Percentiles rank a stretch among this genome's conserved stretches.
Conservation (phyloP, 169 alveolate species). For the Eimeria brunetti region DNA sequence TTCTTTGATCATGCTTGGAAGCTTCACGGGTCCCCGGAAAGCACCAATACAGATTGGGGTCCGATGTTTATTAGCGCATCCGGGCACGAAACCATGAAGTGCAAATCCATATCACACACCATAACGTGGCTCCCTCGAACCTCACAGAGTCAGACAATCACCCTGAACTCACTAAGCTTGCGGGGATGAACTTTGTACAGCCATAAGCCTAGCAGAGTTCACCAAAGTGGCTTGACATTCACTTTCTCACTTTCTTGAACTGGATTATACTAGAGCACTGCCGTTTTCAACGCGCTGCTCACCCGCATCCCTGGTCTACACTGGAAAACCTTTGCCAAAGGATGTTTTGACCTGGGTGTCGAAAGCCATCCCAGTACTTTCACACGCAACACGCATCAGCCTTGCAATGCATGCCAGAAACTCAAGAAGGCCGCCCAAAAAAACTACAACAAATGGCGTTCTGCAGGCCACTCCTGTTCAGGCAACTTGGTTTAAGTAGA, state of each 20-base stretch:
- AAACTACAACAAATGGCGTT: neutral
- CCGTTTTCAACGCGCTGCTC: neutral
- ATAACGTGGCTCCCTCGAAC: neutral
- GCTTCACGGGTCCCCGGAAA: neutral
- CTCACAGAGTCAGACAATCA: neutral
- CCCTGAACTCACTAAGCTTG: neutral
- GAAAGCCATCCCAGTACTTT: neutral
- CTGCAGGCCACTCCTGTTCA: neutral
- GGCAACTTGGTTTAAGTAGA: neutral
- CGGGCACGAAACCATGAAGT: neutral
- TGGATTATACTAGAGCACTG: neutral
- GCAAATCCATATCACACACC: too few relatives aligned
- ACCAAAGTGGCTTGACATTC: neutral
- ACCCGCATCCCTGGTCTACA: neutral
- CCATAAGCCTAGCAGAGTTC: neutral
- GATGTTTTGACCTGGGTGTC: neutral
- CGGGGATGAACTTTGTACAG: neutral
- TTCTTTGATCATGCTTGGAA: neutral
- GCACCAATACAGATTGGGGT: neutral
- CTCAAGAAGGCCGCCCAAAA: neutral
- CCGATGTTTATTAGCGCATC: neutral
- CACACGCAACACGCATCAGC: neutral
- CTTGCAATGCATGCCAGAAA: neutral
- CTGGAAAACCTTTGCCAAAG: neutral
- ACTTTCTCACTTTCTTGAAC: neutral